Base-by-base conservation (phyloP, 106 monocot species). In the Platanthera zijinensis region DNA sequence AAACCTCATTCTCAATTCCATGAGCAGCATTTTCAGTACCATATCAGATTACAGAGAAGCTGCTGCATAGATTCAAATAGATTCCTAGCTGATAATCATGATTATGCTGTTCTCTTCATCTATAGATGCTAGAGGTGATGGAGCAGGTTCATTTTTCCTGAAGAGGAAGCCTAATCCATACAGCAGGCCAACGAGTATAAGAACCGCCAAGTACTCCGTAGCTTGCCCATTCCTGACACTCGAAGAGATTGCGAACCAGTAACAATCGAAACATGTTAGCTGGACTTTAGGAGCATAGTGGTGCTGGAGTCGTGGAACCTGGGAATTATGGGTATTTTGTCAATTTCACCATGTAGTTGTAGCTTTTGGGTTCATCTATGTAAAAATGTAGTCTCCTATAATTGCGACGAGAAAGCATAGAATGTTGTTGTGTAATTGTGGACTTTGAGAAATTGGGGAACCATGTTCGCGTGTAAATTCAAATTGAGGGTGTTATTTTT, bases 211-310 rank as follows among this genome's bases (percentile, higher is more conserved):
- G 75, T 90, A 87, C 68, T 86, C 85, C 8, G 78, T 88, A 75
- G 86, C 88, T 62, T 84, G 86, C 52, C 91, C 88, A 14, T 78
- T 82, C 78, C 81, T 91, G 12, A 71, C 84, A 50, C 76, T 88
- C 0, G 88, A 90, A 81, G 85, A 84, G 77, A 76, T 86, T 18
- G 19, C 78, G 47, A 82, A 84, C n/a, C 57, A 73, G 21, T 82
- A 75, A 79, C 25, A 25, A 25, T 25, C 25, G 0, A 25, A 25
- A 0, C 39, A 39, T 39, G 39, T 39, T 39, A 39, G 39, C 39
- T 39, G 39, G 39, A 39, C 39, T 39, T 39, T 39, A 39, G 39
- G 39, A 39, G 39, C 39, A 39, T 2, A 39, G 39, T 39, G n/a
- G 39, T 39, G 39, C 39, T 39, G 39, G 39, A 39, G 39, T 39